Evolutionary conservation across 345 rosid genomes (phyloP).

Genomic region (Salix viminalis): DNA sequence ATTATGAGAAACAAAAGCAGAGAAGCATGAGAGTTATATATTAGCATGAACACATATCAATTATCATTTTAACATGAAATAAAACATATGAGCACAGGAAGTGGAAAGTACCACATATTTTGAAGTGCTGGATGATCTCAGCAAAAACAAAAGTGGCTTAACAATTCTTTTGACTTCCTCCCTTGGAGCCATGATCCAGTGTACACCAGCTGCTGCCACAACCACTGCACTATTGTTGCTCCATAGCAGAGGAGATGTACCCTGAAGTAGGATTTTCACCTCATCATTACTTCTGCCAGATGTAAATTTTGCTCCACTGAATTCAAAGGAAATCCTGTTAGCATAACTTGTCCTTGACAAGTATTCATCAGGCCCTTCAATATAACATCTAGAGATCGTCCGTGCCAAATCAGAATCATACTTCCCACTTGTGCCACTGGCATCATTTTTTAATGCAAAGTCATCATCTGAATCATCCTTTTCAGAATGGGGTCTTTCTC

Average conservation of each 20-base stretch:
- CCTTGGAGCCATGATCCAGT: conserved; percentile 86
- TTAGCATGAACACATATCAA: not conserved
- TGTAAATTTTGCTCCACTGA: conserved; percentile 46
- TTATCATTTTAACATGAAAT: not conserved
- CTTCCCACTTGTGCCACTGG: conserved; percentile 21
- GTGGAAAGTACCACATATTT: conserved; percentile 74
- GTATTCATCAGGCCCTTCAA: conserved; percentile 92
- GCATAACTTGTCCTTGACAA: conserved; percentile 53
- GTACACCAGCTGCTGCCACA: conserved; percentile 87
- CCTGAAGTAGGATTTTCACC: conserved; percentile 69
- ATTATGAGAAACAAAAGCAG: not conserved
- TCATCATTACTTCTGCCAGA: conserved; percentile 64
- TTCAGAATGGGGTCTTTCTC: conserved; percentile 39
- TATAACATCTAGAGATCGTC: conserved; percentile 61
- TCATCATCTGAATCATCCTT: conserved; percentile 38
- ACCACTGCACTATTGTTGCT: conserved; percentile 91
- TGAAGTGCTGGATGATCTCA: conserved; percentile 81
- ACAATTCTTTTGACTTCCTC: conserved; percentile 74
- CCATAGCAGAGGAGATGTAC: conserved; percentile 93
- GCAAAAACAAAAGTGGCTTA: conserved; percentile 79
- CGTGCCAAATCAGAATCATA: conserved; percentile 43
- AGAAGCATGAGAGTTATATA: not conserved
- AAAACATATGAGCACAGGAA: not conserved
- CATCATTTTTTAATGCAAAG: conserved; percentile 33
- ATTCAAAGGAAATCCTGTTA: conserved; percentile 31